Evolutionary conservation across 2,329 filamentous ascomycete species (phyloP).

Genomic region (Alternaria gaisen): DNA sequence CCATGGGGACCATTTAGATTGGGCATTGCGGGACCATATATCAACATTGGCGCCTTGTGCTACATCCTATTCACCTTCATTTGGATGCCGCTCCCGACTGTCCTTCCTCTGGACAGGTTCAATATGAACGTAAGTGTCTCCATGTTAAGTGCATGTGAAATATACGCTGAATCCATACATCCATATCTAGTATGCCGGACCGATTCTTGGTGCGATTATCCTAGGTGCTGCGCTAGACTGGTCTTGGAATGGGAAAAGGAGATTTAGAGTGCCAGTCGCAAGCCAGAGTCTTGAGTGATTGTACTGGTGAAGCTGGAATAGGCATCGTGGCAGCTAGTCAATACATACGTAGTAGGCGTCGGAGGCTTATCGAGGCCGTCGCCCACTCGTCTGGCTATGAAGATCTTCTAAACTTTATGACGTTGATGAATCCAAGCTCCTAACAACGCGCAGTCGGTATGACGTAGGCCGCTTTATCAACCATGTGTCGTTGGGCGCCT

Average conservation of each 20-base stretch:
- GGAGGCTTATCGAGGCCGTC: neutral
- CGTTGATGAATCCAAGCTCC: neutral
- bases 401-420: neutral
- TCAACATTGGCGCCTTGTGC: constrained; percentile 35
- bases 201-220: constrained; percentile 33
- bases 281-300: neutral
- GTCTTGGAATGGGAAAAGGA: constrained; percentile 34
- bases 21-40: constrained; percentile 25
- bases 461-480: neutral
- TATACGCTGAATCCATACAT: too few relatives aligned
- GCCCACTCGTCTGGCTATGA: neutral
- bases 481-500: neutral
- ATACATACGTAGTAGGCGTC: neutral
- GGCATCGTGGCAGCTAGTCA: neutral
- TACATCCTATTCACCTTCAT: constrained; percentile 37
- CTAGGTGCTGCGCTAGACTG: constrained; percentile 34
- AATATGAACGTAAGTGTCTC: constrained; percentile 29
- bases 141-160: too few relatives aligned
- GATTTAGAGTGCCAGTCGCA: constrained; percentile 34
- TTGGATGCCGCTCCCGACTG: constrained; percentile 39
- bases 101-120: constrained; percentile 25
- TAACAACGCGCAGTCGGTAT: neutral
- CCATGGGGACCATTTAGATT: constrained; percentile 35
- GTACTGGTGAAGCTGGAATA: neutral
- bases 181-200: constrained; percentile 30